These are phyloP conservation scores for Chaetomium fimeti DNA, from an alignment of 495 filamentous ascomycete genomes.

Conservation along the genomic window DNA sequence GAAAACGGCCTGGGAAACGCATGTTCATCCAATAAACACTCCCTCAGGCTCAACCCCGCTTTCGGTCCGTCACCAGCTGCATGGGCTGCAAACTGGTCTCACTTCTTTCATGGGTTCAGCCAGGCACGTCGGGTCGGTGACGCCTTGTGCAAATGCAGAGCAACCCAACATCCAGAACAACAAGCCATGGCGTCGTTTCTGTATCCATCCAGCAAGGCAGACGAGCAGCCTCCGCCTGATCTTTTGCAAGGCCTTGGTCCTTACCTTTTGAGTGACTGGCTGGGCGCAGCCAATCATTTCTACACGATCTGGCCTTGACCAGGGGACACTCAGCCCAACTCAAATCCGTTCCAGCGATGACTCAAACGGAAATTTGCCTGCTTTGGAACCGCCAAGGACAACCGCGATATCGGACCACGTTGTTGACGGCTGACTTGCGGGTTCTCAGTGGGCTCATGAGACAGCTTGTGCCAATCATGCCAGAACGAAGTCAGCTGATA, in stretches of 20 bases:
- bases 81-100: not conserved
- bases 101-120: not conserved
- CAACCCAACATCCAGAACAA: constrained; percentile 9
- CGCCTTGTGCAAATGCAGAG: constrained; percentile 16
- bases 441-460: not conserved
- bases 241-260: not conserved
- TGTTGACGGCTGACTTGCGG: not conserved
- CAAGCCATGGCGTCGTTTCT: not conserved
- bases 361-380: constrained; percentile 14
- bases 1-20: constrained; percentile 5
- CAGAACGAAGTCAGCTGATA: not conserved
- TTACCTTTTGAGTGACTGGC: not conserved
- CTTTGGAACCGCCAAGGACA: not conserved
- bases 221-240: not conserved
- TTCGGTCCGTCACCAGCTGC: constrained; percentile 9
- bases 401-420: constrained; percentile 17
- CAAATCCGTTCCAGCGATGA: not conserved
- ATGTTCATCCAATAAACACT: not conserved
- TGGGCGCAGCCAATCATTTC: not conserved
- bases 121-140: constrained; percentile 6
- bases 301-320: not conserved
- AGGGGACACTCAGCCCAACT: not conserved
- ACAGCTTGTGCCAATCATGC: not conserved
- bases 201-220: constrained; percentile 12
- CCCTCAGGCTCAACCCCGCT: not conserved